phyloP scores from a whole-genome alignment of 148 eudicot species.

The Gaultheria prostrata region DNA sequence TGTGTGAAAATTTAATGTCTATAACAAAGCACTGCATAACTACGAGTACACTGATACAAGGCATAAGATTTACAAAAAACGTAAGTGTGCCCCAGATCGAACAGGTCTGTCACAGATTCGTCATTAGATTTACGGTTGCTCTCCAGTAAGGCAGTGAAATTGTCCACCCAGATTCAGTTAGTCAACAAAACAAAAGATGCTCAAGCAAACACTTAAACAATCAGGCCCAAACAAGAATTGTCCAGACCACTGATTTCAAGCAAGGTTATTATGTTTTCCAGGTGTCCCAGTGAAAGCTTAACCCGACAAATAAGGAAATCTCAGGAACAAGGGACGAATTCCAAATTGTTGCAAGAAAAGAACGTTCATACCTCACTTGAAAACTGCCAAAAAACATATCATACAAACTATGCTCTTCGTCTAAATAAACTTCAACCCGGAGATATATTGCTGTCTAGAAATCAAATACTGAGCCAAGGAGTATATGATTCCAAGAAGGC shows the following conservation, averaged over 20 bases:
- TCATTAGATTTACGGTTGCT: not conserved
- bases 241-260: not conserved
- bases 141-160: not conserved
- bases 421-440: slow-evolving; percentile 95
- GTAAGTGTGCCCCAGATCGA: not conserved
- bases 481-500: slow-evolving; percentile 83
- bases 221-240: not conserved
- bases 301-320: not conserved
- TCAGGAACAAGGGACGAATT: not conserved
- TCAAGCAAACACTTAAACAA: not conserved
- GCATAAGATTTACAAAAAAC: not conserved
- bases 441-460: slow-evolving; percentile 87
- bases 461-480: slow-evolving; percentile 85
- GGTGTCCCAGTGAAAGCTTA: not conserved
- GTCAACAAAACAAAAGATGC: not conserved
- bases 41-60: not conserved
- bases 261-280: not conserved
- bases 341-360: not conserved
- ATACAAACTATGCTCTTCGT: slow-evolving; percentile 25
- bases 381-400: slow-evolving; percentile 25
- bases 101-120: not conserved
- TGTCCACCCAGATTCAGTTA: not conserved
- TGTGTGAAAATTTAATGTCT: not conserved
- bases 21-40: not conserved
- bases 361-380: slow-evolving; percentile 25